Conservation (phyloP, 2,329 filamentous ascomycete species). For the Phaeoacremonium minimum region DNA sequence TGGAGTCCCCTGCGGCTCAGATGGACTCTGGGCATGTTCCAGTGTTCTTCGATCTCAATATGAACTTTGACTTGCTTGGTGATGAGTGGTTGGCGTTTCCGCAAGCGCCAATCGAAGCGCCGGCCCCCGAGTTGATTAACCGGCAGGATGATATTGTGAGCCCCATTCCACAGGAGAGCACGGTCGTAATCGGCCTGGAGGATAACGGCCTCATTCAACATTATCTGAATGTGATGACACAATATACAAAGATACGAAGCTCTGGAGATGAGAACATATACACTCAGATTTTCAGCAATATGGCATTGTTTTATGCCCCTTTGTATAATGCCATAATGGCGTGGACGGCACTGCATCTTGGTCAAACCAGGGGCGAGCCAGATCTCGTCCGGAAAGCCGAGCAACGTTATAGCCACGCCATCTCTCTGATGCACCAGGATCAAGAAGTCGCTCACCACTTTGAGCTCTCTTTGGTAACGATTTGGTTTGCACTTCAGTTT, state of each 20-base stretch:
- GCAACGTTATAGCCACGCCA: slow-evolving; percentile 10
- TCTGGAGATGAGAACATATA: slow-evolving; percentile 14
- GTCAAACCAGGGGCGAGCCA: slow-evolving; percentile 10
- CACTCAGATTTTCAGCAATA: slow-evolving; percentile 15
- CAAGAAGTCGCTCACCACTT: slow-evolving; percentile 11
- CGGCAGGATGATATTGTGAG: slow-evolving; percentile 3
- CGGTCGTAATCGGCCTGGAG: slow-evolving; percentile 9
- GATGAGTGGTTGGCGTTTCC: slow-evolving; percentile 12
- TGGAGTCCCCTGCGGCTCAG: slow-evolving; percentile 6
- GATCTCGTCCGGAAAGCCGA: slow-evolving; percentile 11
- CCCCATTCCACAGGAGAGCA: slow-evolving; percentile 5
- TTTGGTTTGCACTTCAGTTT: slow-evolving; percentile 15
- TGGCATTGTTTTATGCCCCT: slow-evolving; percentile 13
- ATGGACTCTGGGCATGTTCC: slow-evolving; percentile 7
- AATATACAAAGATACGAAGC: slow-evolving; percentile 12
- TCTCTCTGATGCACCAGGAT: slow-evolving; percentile 10
- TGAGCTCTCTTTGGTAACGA: slow-evolving; percentile 14
- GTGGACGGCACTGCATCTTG: slow-evolving; percentile 13
- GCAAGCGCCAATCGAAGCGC: slow-evolving; percentile 5
- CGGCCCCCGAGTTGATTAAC: slow-evolving; percentile 5
- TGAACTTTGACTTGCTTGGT: slow-evolving; percentile 12
- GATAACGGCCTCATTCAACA: slow-evolving; percentile 14
- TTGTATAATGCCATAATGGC: slow-evolving; percentile 12
- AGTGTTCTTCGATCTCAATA: slow-evolving; percentile 13
- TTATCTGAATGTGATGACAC: slow-evolving; percentile 14